Conservation (phyloP, 2,329 filamentous ascomycete genomes). For the Furcasterigmium sp. region DNA sequence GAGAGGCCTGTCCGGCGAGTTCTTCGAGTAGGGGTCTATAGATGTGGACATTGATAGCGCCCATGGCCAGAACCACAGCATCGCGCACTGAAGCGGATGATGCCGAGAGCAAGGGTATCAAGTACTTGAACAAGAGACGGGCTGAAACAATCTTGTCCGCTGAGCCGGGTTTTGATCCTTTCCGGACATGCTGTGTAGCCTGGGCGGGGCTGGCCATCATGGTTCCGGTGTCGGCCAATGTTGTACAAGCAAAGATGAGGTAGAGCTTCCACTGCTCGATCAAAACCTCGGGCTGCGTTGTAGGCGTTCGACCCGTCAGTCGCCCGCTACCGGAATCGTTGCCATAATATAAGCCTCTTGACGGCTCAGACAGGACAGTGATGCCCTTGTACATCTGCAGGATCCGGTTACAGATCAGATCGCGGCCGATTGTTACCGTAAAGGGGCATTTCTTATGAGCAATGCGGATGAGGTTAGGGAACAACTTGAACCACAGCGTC, state of each 20-base stretch:
- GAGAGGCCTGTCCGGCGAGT: conserved; percentile 77
- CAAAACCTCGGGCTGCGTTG: conserved; percentile 76
- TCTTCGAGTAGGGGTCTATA: conserved; percentile 89
- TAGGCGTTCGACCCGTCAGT: conserved; percentile 49
- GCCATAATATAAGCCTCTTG: conserved; percentile 59
- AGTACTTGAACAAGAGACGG: conserved; percentile 80
- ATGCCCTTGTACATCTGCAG: conserved; percentile 90
- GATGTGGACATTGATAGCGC: conserved; percentile 90
- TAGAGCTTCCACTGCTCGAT: conserved; percentile 99
- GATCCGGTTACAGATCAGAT: conserved; percentile 87
- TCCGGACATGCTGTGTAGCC: conserved; percentile 71
- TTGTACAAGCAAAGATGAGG: conserved; percentile 94
- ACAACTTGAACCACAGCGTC: conserved; percentile 96
- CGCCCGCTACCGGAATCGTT: conserved; percentile 52
- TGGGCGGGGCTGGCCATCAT: conserved; percentile 50
- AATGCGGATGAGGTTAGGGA: conserved; percentile 88
- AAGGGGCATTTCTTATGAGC: conserved; percentile 89
- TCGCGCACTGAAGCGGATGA: conserved; percentile 78
- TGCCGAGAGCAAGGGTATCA: conserved; percentile 81
- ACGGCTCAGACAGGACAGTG: conserved; percentile 69
- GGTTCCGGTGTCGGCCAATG: conserved; percentile 75
- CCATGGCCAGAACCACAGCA: conserved; percentile 85
- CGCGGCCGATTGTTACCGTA: conserved; percentile 82
- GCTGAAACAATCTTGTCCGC: conserved; percentile 82
- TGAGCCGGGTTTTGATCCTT: conserved; percentile 67